A percentile compares a stretch with the other conserved stretches of the same genome.
Conservation (phyloP, 1,284 basidiomycete species). For the Pterulicium gracile region DNA sequence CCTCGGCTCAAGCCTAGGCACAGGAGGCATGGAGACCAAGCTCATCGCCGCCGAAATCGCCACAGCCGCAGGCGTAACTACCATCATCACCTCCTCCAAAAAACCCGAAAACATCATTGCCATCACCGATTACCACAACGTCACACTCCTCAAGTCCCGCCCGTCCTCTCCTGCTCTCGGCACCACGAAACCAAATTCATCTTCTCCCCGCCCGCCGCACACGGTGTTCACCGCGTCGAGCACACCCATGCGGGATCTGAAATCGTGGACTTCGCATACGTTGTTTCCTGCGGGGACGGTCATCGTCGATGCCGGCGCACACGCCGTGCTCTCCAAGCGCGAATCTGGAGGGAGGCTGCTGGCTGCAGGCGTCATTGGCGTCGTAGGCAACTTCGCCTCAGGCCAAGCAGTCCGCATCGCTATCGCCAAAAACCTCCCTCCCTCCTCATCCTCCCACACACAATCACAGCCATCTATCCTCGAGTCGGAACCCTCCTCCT, state of each 20-base stretch:
- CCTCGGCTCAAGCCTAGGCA: slow-evolving; percentile 87
- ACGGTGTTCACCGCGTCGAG: slow-evolving; percentile 79
- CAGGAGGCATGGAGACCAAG: slow-evolving; percentile 99
- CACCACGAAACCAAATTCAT: slow-evolving; percentile 9
- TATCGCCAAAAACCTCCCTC: slow-evolving; percentile 37
- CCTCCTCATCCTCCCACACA: too few species aligned
- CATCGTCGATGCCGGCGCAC: slow-evolving; percentile 84
- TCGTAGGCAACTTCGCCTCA: slow-evolving; percentile 85
- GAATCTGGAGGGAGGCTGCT: slow-evolving; percentile 87
- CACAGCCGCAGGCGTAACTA: slow-evolving; percentile 92
- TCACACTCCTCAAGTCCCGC: slow-evolving; percentile 24
- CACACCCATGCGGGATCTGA: slow-evolving; percentile 78
- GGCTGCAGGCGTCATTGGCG: slow-evolving; percentile 81
- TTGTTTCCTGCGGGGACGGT: slow-evolving; percentile 82
- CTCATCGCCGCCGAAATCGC: slow-evolving; percentile 97
- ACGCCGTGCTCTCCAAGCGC: slow-evolving; percentile 71
- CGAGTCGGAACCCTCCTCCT: too few species aligned
- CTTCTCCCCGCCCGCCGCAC: slow-evolving; percentile 54
- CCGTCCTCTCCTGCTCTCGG: slow-evolving; percentile 17
- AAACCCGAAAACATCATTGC: slow-evolving; percentile 69
- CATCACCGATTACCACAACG: slow-evolving; percentile 70
- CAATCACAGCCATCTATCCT: too few species aligned
- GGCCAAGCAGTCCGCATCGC: slow-evolving; percentile 89
- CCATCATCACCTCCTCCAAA: slow-evolving; percentile 81
- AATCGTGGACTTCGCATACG: slow-evolving; percentile 94